phyloP scores from a whole-genome alignment of 768 basidiomycete species.

The Boletellus ananiceps region DNA sequence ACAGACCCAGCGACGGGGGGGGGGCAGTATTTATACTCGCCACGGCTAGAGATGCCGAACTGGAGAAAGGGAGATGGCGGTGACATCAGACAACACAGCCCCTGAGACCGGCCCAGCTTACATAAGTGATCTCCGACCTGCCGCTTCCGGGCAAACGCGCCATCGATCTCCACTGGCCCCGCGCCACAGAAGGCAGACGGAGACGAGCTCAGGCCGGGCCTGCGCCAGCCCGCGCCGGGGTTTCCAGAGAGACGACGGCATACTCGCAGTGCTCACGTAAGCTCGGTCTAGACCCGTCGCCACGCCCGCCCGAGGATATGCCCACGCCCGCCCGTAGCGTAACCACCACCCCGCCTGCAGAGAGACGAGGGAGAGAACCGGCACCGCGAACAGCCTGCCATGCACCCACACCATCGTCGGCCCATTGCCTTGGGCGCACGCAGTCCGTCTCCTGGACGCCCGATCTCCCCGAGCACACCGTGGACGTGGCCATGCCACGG shows the following conservation, averaged over 20 bases:
- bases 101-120: constrained; percentile 11
- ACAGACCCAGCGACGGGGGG: constrained; percentile 1
- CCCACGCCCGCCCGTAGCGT: constrained; percentile 11
- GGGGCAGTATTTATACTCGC: constrained; percentile 26
- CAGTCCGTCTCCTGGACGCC: no score
- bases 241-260: constrained; percentile 24
- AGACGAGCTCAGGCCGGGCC: constrained; percentile 14
- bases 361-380: constrained; percentile 3
- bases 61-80: constrained; percentile 26
- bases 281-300: neutral
- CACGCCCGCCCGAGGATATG: neutral
- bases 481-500: neutral
- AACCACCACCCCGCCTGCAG: constrained; percentile 17
- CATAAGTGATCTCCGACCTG: constrained; percentile 2
- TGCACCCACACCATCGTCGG: no score
- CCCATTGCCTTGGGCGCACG: no score
- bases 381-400: no score
- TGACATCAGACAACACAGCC: constrained; percentile 34
- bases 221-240: constrained; percentile 3
- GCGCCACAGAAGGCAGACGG: constrained; percentile 17
- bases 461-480: neutral
- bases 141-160: neutral
- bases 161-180: constrained; percentile 13
- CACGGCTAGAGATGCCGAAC: constrained; percentile 23
- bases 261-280: neutral